Evolutionary conservation across 345 rosid genomes (phyloP).

Genomic region (Luvunga scandens): DNA sequence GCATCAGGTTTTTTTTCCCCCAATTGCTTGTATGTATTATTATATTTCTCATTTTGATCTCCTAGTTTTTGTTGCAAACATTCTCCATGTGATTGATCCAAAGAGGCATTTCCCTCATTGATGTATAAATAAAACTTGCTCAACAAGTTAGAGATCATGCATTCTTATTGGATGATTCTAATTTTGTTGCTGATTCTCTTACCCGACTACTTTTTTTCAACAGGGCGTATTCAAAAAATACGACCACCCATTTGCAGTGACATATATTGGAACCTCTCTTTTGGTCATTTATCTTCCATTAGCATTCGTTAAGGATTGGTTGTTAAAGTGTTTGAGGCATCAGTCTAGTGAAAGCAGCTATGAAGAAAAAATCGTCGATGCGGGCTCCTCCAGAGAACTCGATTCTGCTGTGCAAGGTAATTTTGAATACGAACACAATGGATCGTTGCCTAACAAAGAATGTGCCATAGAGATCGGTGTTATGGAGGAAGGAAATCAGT

Average conservation of each 20-base stretch:
- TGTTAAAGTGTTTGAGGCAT: constrained; percentile 13
- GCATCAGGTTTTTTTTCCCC: background rate
- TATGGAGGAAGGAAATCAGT: constrained; percentile 16
- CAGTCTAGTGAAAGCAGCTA: background rate
- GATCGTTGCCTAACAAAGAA: background rate
- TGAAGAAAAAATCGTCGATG: background rate
- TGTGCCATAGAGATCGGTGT: background rate
- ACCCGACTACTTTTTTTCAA: background rate
- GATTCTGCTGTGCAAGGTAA: background rate
- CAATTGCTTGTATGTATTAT: background rate
- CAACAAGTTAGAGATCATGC: background rate
- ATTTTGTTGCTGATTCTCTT: background rate
- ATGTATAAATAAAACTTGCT: background rate
- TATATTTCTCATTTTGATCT: no score
- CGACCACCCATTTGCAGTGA: constrained; percentile 40
- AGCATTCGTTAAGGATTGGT: constrained; percentile 40
- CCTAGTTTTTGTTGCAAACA: no score
- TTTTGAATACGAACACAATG: constrained; percentile 6
- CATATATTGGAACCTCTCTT: constrained; percentile 42
- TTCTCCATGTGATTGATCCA: background rate
- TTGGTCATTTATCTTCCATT: constrained; percentile 41
- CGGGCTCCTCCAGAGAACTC: background rate
- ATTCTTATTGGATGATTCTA: background rate
- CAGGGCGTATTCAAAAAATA: constrained; percentile 37
- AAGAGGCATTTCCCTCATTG: background rate